Evolutionary conservation across 2,329 filamentous ascomycete species (phyloP).

Genomic region (Epichloe gansuensis): DNA sequence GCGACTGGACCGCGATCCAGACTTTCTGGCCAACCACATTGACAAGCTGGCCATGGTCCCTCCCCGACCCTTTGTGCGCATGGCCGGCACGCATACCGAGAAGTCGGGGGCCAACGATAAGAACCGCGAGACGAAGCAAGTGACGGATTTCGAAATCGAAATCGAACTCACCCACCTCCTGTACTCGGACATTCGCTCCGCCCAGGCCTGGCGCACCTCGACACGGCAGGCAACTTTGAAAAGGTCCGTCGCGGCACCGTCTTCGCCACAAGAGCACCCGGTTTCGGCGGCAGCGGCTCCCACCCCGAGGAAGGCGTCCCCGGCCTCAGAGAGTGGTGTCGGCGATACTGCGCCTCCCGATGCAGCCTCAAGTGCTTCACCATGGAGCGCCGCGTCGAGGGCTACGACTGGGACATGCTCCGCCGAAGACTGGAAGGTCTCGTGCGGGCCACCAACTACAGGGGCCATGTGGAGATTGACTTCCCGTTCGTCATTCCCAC

Average conservation of each 20-base stretch:
- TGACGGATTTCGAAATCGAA: slow-evolving; percentile 48
- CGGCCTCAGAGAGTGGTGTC: slow-evolving; percentile 48
- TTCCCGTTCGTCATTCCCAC: slow-evolving; percentile 44
- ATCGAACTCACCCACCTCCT: slow-evolving; percentile 49
- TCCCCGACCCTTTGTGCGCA: slow-evolving; percentile 38
- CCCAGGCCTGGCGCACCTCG: slow-evolving; percentile 31
- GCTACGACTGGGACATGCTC: slow-evolving; percentile 47
- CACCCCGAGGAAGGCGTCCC: slow-evolving; percentile 20
- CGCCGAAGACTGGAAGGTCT: slow-evolving; percentile 40
- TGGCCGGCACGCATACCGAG: slow-evolving; percentile 38
- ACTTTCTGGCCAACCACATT: slow-evolving; percentile 33
- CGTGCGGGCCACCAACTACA: slow-evolving; percentile 54
- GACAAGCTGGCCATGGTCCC: slow-evolving; percentile 31
- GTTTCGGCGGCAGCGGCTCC: slow-evolving; percentile 20
- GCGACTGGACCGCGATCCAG: slow-evolving; percentile 32
- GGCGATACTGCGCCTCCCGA: slow-evolving; percentile 49
- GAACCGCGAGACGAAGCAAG: slow-evolving; percentile 33
- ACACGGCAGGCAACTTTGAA: slow-evolving; percentile 44
- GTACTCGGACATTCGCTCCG: slow-evolving; percentile 30
- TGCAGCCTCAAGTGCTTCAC: slow-evolving; percentile 45
- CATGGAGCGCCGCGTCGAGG: slow-evolving; percentile 40
- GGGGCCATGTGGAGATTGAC: slow-evolving; percentile 43
- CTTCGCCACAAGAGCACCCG: slow-evolving; percentile 37
- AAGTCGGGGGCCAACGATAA: slow-evolving; percentile 14
- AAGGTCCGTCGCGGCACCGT: slow-evolving; percentile 54